Evolutionary conservation across 2,329 filamentous ascomycete species (phyloP).

Genomic region (Xylariales sp.): DNA sequence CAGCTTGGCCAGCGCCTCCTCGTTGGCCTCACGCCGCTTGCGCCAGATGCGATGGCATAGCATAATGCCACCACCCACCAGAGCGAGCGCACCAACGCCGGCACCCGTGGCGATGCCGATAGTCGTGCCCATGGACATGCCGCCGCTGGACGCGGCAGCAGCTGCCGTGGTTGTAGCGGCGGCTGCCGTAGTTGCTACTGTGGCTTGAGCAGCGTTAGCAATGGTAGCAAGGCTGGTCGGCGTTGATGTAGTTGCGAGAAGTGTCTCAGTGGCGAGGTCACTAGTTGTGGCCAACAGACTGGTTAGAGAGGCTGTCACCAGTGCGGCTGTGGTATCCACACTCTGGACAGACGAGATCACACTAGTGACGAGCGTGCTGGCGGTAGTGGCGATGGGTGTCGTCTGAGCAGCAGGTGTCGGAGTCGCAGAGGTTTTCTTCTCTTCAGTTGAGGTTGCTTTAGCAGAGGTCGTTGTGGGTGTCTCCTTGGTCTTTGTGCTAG

Average conservation of each 20-base stretch:
- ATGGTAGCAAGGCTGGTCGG: no score
- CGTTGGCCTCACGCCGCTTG: constrained; percentile 21
- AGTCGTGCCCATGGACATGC: constrained; percentile 17
- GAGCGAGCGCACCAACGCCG: constrained; percentile 18
- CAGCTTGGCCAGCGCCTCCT: constrained; percentile 18
- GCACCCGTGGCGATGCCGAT: constrained; percentile 21
- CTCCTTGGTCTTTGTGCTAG: no score
- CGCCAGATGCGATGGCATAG: constrained; percentile 23
- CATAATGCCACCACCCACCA: constrained; percentile 19
- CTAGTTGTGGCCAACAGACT: not conserved
- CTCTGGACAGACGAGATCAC: no score
- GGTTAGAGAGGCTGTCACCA: not conserved
- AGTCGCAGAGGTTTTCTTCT: no score
- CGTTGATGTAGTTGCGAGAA: no score
- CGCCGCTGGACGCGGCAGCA: constrained; percentile 9
- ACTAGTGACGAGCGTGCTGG: no score
- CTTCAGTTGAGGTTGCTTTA: no score
- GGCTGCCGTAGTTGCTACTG: not conserved
- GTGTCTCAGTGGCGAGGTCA: not conserved
- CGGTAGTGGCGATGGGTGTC: no score
- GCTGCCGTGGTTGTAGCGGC: not conserved
- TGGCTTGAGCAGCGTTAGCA: not conserved
- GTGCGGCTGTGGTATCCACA: no score
- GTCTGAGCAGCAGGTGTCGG: no score
- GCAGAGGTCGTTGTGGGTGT: no score